Evolutionary conservation across 257 asterid species (phyloP), one percentile per base, ranked within the genome.

Genomic region (Datura wrightii): DNA sequence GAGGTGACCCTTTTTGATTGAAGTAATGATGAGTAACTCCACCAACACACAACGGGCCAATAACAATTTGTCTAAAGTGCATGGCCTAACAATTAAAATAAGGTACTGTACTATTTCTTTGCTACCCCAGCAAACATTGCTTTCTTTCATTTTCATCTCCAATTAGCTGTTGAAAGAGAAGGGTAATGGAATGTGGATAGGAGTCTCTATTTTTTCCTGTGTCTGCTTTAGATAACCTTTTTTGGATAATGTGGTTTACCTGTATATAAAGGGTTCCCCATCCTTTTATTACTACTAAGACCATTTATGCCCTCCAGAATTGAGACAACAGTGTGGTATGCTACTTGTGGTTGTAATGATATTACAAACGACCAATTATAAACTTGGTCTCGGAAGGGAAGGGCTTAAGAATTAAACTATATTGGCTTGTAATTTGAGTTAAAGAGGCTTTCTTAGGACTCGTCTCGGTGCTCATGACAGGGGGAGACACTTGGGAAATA

Each of bases 21-120:
- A 63, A 19, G 87, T 79, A 86, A 85, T 88, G 87, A 86, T 88
- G 90, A 86, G 88, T 60, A 87, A 84, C 84, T 82, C 82, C 88
- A 79, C 72, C 84, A 67, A 58, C 62, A 67, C 84, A 88, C 83
- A 60, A 82, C 79, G 82, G 65, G 79, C 90, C 86, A 83, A 48
- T 80, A 50, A 36, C 79, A 80, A 74, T 55, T 80, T 88, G 83
- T 86, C 87, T 59, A 70, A 86, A 82, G 88, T 87, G 80, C 82
- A 81, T 85, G 87, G 78, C 85, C 86, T 80, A 36, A 18, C 46
- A 72, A 39, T 37, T 3, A 2, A 5, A 31, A 39, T 39, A 79
- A 54, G 78, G 14, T 69, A 69, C 52, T 15, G 39, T 79, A 70
- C 4, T 39, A 1, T 39, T 4, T 44, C 19, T 62, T 71, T 80